Conservation (phyloP, 1,284 basidiomycete genomes). For the Mycena sp. region DNA sequence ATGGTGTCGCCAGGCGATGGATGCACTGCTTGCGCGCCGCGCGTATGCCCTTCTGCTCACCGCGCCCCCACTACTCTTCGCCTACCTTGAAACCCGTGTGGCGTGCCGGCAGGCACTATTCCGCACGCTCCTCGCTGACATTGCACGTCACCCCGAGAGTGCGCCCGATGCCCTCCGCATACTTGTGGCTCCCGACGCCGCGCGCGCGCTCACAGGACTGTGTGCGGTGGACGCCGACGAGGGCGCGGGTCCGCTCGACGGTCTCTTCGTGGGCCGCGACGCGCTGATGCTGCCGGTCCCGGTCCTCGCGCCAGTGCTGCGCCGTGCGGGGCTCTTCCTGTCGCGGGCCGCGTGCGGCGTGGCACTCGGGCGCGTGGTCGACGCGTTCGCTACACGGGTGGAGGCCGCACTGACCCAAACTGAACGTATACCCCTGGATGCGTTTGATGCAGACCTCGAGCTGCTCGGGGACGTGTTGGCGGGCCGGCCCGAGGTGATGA, state of each 20-base stretch:
- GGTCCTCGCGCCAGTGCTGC: conserved; percentile 19
- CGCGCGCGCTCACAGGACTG: conserved; percentile 34
- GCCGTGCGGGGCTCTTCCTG: conserved; percentile 18
- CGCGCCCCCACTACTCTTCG: conserved; percentile 55
- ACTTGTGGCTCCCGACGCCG: conserved; percentile 45
- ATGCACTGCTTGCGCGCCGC: conserved; percentile 51
- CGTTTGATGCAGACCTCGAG: conserved; percentile 45
- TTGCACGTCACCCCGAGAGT: conserved; percentile 44
- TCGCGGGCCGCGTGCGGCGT: conserved; percentile 6
- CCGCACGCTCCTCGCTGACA: conserved; percentile 51
- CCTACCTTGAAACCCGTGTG: conserved; percentile 56
- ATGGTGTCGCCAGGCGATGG: conserved; percentile 51
- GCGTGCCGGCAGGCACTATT: conserved; percentile 42
- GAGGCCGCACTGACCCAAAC: conserved; percentile 2
- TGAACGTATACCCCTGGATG: not conserved
- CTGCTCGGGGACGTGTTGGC: conserved; percentile 46
- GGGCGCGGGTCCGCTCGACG: conserved; percentile 35
- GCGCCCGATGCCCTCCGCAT: conserved; percentile 53
- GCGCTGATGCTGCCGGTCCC: conserved; percentile 24
- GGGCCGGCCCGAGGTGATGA: conserved; percentile 30
- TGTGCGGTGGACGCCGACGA: conserved; percentile 47
- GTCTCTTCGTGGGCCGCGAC: conserved; percentile 43
- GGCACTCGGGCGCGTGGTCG: conserved; percentile 14
- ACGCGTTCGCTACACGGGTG: conserved; percentile 11
- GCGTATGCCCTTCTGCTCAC: conserved; percentile 50